Evolutionary conservation across 192 early-diverging fungal genomes (phyloP), one percentile per base, ranked within the genome.

Genomic region (Coemansia umbellata): DNA sequence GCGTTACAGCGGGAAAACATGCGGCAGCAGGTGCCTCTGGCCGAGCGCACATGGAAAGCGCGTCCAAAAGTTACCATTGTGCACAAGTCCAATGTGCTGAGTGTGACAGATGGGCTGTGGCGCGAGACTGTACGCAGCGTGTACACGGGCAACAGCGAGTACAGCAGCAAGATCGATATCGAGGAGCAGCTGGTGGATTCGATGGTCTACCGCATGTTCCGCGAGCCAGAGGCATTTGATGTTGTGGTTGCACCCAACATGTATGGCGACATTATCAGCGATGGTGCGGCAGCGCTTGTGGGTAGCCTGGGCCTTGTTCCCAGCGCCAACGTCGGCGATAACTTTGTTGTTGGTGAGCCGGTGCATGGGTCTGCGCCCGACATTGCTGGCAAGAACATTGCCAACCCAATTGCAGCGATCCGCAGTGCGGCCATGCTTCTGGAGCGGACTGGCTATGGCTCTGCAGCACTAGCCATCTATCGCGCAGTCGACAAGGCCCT

Each of bases 121-220:
- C 85, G 95, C 50, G 95, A 98, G 74, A 89, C 88, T 3, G 91
- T 93, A 17, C 84, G 87, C 47, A 63, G 56, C 36, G 85, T 89
- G 58, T 81, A 91, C 54, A 81, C 83, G 31, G 67, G 78, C 47
- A 87, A 85, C 37, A 61, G 80, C 10, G 74, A 72, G 37, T 82
- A 81, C 49, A 80, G 67, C 42, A 57, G 66, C 31, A 60, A 65
- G 31, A 84, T 95, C 0, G 81, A 91, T 32, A 79, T 93, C 67
- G 91, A 98, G 55, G 95, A 98, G 78, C 95, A 98, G 75, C 81
- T 98, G 63, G 94, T 98, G 3, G 95, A 98, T 56, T 98, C 95
- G 18, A 98, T 98, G 95, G 95, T 98, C 59, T 76, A 97, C 70
- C 91, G 95, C 58, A 84, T 98, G 84, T 98, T 96, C 87, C 89